These are phyloP conservation scores for Calonectria honghensis DNA, from an alignment of 2,329 filamentous ascomycete genomes.

Conservation along the genomic window DNA sequence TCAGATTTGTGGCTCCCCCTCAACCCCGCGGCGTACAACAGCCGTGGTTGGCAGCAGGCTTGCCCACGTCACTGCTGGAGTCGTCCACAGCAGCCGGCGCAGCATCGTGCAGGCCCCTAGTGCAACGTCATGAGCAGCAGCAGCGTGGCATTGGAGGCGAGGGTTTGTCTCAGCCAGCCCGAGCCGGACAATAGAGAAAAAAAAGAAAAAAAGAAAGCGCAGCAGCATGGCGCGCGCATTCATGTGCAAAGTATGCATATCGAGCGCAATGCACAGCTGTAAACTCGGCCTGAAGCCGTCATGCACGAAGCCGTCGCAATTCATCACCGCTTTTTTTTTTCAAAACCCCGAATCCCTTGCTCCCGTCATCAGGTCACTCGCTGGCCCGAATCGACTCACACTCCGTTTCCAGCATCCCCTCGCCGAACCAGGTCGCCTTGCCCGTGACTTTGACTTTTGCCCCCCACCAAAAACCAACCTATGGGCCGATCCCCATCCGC, in stretches of 20 bases:
- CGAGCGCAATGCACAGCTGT: conserved; percentile 1
- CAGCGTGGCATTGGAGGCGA: conserved; percentile 7
- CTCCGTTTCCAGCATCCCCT: conserved; percentile 19
- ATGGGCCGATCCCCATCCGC: conserved; percentile 28
- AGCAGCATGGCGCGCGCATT: conserved; percentile 9
- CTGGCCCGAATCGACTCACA: conserved; percentile 27
- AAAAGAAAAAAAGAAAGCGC: background rate
- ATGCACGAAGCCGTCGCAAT: background rate
- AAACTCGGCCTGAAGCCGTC: background rate
- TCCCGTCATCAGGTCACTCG: conserved; percentile 24
- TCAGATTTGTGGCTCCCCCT: conserved; percentile 15
- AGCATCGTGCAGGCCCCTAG: conserved; percentile 11
- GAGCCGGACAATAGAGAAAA: background rate
- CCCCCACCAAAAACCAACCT: background rate
- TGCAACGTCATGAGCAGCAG: conserved; percentile 4
- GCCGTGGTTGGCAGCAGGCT: conserved; percentile 36
- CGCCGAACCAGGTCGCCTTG: background rate
- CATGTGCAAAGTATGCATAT: conserved; percentile 10
- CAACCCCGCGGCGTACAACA: background rate
- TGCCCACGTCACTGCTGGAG: conserved; percentile 44
- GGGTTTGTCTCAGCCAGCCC: conserved; percentile 26
- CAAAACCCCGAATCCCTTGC: conserved; percentile 15
- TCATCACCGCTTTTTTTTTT: conserved; percentile 8
- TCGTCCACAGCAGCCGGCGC: conserved; percentile 11
- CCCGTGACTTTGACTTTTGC: conserved; percentile 23